Conservation (phyloP, 306 rosid genomes). For the Acacia confusa region DNA sequence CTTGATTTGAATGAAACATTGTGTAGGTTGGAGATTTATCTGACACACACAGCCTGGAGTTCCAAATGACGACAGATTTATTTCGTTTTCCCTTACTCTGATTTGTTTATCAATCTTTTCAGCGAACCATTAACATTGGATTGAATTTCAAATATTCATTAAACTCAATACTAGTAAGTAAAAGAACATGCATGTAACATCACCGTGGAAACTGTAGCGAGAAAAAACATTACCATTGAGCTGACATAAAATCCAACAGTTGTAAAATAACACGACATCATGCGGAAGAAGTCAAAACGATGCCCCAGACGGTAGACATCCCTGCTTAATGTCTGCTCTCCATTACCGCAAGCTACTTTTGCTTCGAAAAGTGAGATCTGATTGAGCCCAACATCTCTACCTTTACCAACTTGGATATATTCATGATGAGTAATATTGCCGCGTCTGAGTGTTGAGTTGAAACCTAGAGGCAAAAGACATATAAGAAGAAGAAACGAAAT, state of each 20-base stretch:
- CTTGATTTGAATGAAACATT: neutral
- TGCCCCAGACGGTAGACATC: slow-evolving; percentile 93
- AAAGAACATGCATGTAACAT: neutral
- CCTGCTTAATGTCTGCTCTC: slow-evolving; percentile 92
- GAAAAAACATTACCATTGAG: slow-evolving; percentile 66
- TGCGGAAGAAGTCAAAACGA: slow-evolving; percentile 97
- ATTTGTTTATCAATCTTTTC: slow-evolving; percentile 13
- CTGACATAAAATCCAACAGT: slow-evolving; percentile 86
- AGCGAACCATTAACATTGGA: slow-evolving; percentile 8
- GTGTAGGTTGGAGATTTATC: neutral
- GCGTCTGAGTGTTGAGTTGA: slow-evolving; percentile 84
- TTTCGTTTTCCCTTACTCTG: slow-evolving; percentile 6
- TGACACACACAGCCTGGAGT: neutral
- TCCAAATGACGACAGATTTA: slow-evolving; percentile 14
- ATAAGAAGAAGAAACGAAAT: slow-evolving; percentile 32
- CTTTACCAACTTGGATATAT: slow-evolving; percentile 97
- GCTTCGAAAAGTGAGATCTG: slow-evolving; percentile 98
- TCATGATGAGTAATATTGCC: slow-evolving; percentile 97
- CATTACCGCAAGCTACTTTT: slow-evolving; percentile 95
- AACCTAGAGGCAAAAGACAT: slow-evolving; percentile 54
- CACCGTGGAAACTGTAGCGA: neutral
- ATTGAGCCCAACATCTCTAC: slow-evolving; percentile 97
- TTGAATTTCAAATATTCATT: slow-evolving; percentile 5
- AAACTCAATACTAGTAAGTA: neutral
- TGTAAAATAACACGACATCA: slow-evolving; percentile 85